These are phyloP conservation scores for Alternaria dauci DNA, from an alignment of 2,329 filamentous ascomycete genomes.

Conservation along the genomic window DNA sequence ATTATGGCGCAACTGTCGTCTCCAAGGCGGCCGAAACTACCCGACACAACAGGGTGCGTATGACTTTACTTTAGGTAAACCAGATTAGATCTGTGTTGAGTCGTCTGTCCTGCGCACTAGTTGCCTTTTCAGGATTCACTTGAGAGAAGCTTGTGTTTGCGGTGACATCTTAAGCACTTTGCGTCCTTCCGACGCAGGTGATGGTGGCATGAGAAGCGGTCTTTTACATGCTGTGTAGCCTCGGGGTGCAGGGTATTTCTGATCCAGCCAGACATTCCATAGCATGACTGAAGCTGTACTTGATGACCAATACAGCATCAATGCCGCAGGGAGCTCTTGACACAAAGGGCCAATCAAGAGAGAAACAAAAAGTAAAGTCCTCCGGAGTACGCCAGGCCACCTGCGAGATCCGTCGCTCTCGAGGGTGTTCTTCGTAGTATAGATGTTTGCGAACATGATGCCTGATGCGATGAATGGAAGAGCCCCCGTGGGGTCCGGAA, in stretches of 20 bases:
- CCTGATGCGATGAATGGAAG: conserved; percentile 60
- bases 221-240: conserved; percentile 39
- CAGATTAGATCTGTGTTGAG: neutral
- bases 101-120: neutral
- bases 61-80: neutral
- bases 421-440: conserved; percentile 33
- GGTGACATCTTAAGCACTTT: conserved; percentile 3
- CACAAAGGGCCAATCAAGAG: conserved; percentile 45
- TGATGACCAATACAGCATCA: conserved; percentile 54
- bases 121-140: neutral
- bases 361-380: conserved; percentile 39
- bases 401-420: conserved; percentile 16
- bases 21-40: neutral
- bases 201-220: conserved; percentile 35
- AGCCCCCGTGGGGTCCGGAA: conserved; percentile 60
- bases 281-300: conserved; percentile 47
- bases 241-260: conserved; percentile 37
- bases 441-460: conserved; percentile 60
- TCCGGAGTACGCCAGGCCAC: conserved; percentile 32
- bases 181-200: conserved; percentile 10
- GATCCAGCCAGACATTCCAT: conserved; percentile 46
- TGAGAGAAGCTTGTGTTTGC: neutral
- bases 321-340: conserved; percentile 49
- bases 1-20: neutral
- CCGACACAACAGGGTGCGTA: neutral